phyloP scores from a whole-genome alignment of 2,329 filamentous ascomycete species.

The Ceratocystis papillata region DNA sequence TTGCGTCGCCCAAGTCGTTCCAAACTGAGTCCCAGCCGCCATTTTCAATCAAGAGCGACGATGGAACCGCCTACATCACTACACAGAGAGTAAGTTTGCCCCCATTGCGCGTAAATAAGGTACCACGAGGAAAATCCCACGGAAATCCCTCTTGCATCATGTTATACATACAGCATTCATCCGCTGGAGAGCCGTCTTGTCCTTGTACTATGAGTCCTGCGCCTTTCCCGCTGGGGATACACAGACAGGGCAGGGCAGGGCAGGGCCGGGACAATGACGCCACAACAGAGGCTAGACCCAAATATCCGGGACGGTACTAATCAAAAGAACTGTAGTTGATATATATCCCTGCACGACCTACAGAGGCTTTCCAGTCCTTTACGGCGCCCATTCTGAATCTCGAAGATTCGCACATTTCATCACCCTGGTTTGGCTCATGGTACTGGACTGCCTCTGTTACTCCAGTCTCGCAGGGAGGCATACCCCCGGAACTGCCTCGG shows the following conservation, averaged over 20 bases:
- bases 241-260: too few relatives aligned
- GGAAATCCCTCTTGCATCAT: neutral
- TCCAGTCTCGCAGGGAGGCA: constrained; percentile 72
- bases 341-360: constrained; percentile 67
- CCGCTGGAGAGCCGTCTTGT: neutral
- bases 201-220: neutral
- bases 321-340: constrained; percentile 50
- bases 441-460: constrained; percentile 73
- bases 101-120: neutral
- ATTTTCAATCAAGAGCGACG: constrained; percentile 48
- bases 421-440: constrained; percentile 88
- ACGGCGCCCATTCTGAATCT: constrained; percentile 79
- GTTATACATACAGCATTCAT: neutral
- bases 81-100: constrained; percentile 60
- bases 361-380: constrained; percentile 69
- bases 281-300: neutral
- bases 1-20: constrained; percentile 60
- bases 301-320: constrained; percentile 10
- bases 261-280: too few relatives aligned
- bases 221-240: neutral
- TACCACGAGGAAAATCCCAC: neutral
- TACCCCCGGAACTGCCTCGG: constrained; percentile 60
- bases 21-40: constrained; percentile 38
- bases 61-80: constrained; percentile 68
- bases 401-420: constrained; percentile 72